Evolutionary conservation across 2,329 filamentous ascomycete genomes (phyloP), one percentile per base, ranked within the genome.

Genomic region (Acephala macrosclerotiorum): DNA sequence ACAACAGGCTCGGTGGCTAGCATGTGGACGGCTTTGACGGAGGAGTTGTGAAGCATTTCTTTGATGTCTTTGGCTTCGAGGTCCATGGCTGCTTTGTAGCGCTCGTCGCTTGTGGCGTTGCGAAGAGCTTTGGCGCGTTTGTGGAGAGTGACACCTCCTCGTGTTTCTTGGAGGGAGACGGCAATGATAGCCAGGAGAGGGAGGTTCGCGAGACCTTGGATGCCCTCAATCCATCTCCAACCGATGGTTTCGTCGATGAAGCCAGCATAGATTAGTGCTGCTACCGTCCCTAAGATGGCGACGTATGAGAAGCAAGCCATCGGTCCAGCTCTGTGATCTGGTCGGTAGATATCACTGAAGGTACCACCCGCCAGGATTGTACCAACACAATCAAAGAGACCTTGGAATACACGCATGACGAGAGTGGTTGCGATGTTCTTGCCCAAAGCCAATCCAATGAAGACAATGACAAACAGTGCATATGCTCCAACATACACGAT

Each of bases 181-280:
- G 86, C 81, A 26, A 96, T 85, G 0, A 89, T 78, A 0, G 87
- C 71, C 60, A 93, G 85, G 53, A 95, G 78, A 1, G 88, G 77
- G 0, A 83, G 87, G 60, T 89, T 87, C 26, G 87, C 79, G 47
- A 97, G 91, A 4, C 88, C 87, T 73, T 97, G 94, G 42, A 94
- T 85, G 82, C 93, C 96, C 76, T 96, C 96, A 0, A 94, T 87
- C 93, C 93, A 97, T 66, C 92, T 87, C 92, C 92, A 97, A 2
- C 80, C 84, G 5, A 87, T 83, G 57, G 85, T 81, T 14, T 88
- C 81, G 0, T 87, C 86, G 33, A 91, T 83, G 58, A 64, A 86
- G 81, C 58, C 90, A 78, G 1, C 85, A 0, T 90, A 87, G 66
- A 97, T 88, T 36, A 89, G 86, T 0, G 91, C 87, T 2, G 85